These are phyloP conservation scores for Pythium brassicae DNA, from an alignment of 352 stramenopile genomes.

Conservation along the genomic window DNA sequence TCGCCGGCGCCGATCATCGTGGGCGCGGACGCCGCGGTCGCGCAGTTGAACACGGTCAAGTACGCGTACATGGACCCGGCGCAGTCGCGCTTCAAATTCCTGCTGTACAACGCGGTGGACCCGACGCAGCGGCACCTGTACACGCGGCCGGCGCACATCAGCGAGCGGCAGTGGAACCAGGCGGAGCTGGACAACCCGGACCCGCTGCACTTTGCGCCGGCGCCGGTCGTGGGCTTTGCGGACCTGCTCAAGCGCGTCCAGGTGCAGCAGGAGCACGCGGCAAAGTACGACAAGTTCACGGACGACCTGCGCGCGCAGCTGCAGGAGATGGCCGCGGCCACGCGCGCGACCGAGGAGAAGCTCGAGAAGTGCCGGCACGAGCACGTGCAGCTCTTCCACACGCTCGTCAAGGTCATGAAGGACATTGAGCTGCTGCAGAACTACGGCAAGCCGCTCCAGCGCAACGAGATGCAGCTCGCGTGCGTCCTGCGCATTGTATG, in stretches of 20 bases:
- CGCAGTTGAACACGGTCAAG: constrained; percentile 79
- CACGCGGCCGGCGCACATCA: constrained; percentile 71
- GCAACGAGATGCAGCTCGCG: constrained; percentile 72
- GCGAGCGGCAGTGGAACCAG: constrained; percentile 82
- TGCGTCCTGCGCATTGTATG: constrained; percentile 31
- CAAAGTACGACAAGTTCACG: constrained; percentile 81
- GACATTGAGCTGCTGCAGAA: constrained; percentile 86
- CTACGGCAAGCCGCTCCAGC: constrained; percentile 79
- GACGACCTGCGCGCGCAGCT: constrained; percentile 70
- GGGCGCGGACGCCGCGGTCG: constrained; percentile 66
- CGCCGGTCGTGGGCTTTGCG: constrained; percentile 73
- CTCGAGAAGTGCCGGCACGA: constrained; percentile 81
- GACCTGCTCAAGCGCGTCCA: constrained; percentile 81
- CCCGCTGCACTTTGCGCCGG: constrained; percentile 70
- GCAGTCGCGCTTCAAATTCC: constrained; percentile 87
- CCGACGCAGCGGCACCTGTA: constrained; percentile 80
- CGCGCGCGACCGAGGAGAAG: constrained; percentile 77
- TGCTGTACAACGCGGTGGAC: constrained; percentile 88
- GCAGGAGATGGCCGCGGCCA: constrained; percentile 80
- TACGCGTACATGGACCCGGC: constrained; percentile 77
- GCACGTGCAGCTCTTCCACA: constrained; percentile 81
- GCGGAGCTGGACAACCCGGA: constrained; percentile 85
- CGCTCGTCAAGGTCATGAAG: constrained; percentile 80
- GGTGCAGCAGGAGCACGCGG: constrained; percentile 71
- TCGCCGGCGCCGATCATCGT: constrained; percentile 68